Evolutionary conservation across 768 basidiomycete genomes (phyloP), one percentile per base, ranked within the genome.

Genomic region (Kwoniella botswanensis): DNA sequence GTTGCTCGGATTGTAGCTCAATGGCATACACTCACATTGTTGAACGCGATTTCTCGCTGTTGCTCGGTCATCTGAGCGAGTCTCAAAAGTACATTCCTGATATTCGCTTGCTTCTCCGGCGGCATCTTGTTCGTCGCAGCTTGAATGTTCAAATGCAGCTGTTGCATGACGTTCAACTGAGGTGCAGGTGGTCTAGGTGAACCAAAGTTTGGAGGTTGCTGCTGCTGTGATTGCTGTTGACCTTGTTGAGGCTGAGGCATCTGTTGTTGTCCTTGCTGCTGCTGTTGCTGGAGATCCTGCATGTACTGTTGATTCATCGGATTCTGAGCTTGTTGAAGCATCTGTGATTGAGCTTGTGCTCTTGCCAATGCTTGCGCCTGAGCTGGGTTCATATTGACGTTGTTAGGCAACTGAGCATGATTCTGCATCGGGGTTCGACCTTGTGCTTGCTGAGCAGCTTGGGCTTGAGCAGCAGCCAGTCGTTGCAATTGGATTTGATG

Each of bases 341-440:
- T 65, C 21, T 72, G 74, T n/a, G 68, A 59, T 41, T 77, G 76
- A 29, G 64, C 70, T 58, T 74, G 72, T 9, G 72, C 70, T 46
- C 70, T 67, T 18, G 72, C 70, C 41, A 44, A 46, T 21, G 42
- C 63, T 44, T 53, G 50, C 1, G 54, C 64, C 52, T 67, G 64
- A 42, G 70, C 59, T 22, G 43, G 65, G 24, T 61, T 71, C 44
- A 62, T 26, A 22, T 65, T 61, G 5, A 29, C 44, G 26, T 24
- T 44, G 56, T 61, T 64, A 22, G 58, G 64, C 29, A 63, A 35
- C 54, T 70, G 68, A n/a, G 65, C 57, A 22, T 67, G 65, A 53
- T 57, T 52, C 46, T 70, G 68, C 56, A 59, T 63, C 1, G 60
- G 60, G 4, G 55, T 53, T 13, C 63, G 62, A 41, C 68, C 68